Base-by-base conservation (phyloP, 768 basidiomycete genomes). In the Tulasnella sp. region DNA sequence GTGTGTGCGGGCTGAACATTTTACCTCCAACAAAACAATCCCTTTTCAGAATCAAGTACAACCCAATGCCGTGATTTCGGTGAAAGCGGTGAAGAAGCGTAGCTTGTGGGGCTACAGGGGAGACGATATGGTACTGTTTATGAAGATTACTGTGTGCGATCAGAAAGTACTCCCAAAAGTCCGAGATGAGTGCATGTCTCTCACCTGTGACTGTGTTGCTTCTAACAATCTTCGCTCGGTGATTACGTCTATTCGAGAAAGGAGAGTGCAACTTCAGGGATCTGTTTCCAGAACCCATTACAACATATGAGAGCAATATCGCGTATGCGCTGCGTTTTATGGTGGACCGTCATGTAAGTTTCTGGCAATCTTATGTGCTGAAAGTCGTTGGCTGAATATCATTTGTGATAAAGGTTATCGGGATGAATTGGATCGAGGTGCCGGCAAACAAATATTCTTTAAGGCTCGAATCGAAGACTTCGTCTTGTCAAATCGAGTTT, bases 381-480 rank as follows among this genome's bases (percentile, higher is more conserved):
- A n/a, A 9, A 3, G 27, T 17, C 5, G 3, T n/a, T 45, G 21
- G 5, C 26, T 9, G 2, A 55, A 26, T 53, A 43, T 44, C 32
- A 61, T 50, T 2, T 19, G 10, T 61, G 54, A 15, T 5, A 15
- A 38, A 93, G 89, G 84, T 99, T 29, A 85, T 94, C 51, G 96
- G 96, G 8, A 98, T 99, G 96, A 98, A 97, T 69, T 99, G 96
- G 95, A 86, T 99, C 54, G 92, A 98, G 72, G 75, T 96, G 8
- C 86, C 86, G 3, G 82, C 86, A 3, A 88, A 88, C 2, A 82
- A 82, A 65, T 99, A 96, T 68, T 75, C 75, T 11, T 68, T 94
- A 19, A 60, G 83, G n/a, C 68, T 72, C 10, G 75, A 75, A 44
- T 73, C 77, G 38, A 88, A 82, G 67, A 77, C 78, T 50, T 94